A percentile compares a stretch with the other conserved stretches of the same genome.
Evolutionary conservation across 2,329 filamentous ascomycete genomes (phyloP).

Genomic region (Microsporum canis): DNA sequence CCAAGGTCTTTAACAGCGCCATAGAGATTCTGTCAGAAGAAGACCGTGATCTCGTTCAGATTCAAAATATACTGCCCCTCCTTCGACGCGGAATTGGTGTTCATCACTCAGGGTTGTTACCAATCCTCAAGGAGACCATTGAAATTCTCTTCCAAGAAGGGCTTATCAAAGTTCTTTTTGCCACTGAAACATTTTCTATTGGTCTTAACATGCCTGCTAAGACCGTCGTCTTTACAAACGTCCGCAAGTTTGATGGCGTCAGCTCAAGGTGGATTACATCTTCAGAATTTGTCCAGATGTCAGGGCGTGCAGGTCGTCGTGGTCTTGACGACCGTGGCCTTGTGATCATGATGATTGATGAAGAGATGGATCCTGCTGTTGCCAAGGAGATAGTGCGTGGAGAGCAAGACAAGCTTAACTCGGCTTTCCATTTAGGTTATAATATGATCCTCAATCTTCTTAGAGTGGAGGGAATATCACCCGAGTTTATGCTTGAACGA

Average conservation of each 20-base stretch:
- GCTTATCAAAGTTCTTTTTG: conserved; percentile 93
- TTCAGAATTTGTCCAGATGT: conserved; percentile 98
- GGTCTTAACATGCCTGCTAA: conserved; percentile 98
- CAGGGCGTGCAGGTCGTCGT: conserved; percentile 88
- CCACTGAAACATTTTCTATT: conserved; percentile 97
- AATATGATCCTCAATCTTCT: conserved; percentile 98
- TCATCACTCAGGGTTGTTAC: conserved; percentile 88
- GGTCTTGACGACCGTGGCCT: conserved; percentile 96
- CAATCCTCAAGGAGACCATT: conserved; percentile 95
- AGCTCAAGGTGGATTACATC: conserved; percentile 73
- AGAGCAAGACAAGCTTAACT: conserved; percentile 93
- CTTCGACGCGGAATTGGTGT: conserved; percentile 88
- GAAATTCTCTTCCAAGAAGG: conserved; percentile 98
- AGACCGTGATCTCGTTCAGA: conserved; percentile 79
- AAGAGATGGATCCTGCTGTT: conserved; percentile 88
- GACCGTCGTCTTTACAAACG: conserved; percentile 96
- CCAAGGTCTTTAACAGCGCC: conserved; percentile 85
- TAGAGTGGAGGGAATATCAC: conserved; percentile 96
- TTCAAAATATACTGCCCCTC: conserved; percentile 77
- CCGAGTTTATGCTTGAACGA: conserved; percentile 95
- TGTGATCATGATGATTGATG: conserved; percentile 99
- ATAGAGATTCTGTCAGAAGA: conserved; percentile 87
- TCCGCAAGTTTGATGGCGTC: conserved; percentile 86
- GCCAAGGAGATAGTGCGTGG: conserved; percentile 93
- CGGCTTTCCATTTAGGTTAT: conserved; percentile 93